Base-by-base conservation (phyloP, 2,329 filamentous ascomycete species). In the Phaeosphaeriaceae sp. region DNA sequence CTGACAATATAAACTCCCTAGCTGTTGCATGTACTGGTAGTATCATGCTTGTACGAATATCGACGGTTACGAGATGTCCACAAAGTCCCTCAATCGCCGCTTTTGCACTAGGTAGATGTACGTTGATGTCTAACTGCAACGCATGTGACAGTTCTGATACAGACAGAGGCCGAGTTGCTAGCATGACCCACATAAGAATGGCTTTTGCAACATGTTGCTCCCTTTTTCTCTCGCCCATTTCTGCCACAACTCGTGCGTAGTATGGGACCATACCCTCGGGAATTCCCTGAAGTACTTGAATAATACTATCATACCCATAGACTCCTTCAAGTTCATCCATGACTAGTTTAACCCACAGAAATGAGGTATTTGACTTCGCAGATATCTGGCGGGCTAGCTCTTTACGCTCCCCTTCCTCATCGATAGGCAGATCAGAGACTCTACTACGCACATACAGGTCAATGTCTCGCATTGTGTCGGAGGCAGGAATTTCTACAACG, bases 271-370 rank as follows among this genome's bases (percentile, higher is more conserved):
- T 34, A 15, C 40, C 40, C 21, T 42, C 40, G 11, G 40, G 40
- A n/a, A 42, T 42, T 23, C 15, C 40, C 15, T 33, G 28, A 15
- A 42, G 40, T 4, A 34, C 28, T 34, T 34, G 15, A 9, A 21
- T 33, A 3, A 42, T 34, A 23, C 40, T 42, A 13, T 42, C 40
- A 34, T 42, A 42, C 8, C 40, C 40, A 21, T 42, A 42, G 6
- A 42, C 9, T 5, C 28, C 15, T 16, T 42, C 40, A 7, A 42
- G 40, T 29, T 42, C 40, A 15, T 42, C 40, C 40, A 42, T 42
- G 16, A 42, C 40, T 5, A 42, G 17, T 9, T 30, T 28, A n/a
- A 42, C 40, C 40, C 40, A 42, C 2, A 42, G 29, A 16, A 42
- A 42, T n/a, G 40, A 42, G 20, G 40, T 42, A 11, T 18, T 18